Base-by-base conservation (phyloP, 106 monocot species). In the Dendrobium catenatum region DNA sequence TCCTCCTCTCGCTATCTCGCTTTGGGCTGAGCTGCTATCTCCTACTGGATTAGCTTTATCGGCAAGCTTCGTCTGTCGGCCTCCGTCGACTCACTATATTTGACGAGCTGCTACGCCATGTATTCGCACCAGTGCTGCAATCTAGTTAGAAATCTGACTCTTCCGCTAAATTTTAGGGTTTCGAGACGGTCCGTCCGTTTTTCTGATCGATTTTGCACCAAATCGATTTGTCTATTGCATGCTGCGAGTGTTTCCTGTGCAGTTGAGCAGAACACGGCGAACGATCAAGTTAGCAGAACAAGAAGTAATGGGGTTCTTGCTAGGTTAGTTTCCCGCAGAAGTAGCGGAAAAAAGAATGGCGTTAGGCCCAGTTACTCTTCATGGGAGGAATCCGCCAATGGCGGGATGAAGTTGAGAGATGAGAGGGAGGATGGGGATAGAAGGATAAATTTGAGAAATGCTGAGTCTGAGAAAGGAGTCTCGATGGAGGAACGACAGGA, bases 341-440 rank as follows among this genome's bases (percentile, higher is more conserved):
- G 59, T 27, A 83, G 77, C 4, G 79, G 78, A 19, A 79, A 80
- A 68, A 55, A 8, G 82, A 40, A 22, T 9, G 58, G 61, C 0
- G 70, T 42, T 48, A 85, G 64, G 40, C 56, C 77, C 37, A 77
- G 18, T 44, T 76, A 70, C 19, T 90, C 90, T 19, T 82, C 96
- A 2, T 96, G 94, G 96, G 94, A 90, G 73, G 85, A 74, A 51
- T 94, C 92, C 0, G 96, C 94, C 0, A 82, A 85, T 72, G 76
- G 66, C 20, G 73, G 58, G 11, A 68, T 33, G 26, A 6, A 26
- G 73, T 44, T 68, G 74, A 61, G 46, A 24, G 86, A 80, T 4
- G 43, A 73, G 2, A 77, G 13, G 16, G 79, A 49, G 18, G 8
- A 29, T 42, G 72, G 26, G 8, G 68, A 48, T 42, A 72, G 80